Evolutionary conservation across 2,329 filamentous ascomycete species (phyloP).

Genomic region (Pseudogymnoascus sp.): DNA sequence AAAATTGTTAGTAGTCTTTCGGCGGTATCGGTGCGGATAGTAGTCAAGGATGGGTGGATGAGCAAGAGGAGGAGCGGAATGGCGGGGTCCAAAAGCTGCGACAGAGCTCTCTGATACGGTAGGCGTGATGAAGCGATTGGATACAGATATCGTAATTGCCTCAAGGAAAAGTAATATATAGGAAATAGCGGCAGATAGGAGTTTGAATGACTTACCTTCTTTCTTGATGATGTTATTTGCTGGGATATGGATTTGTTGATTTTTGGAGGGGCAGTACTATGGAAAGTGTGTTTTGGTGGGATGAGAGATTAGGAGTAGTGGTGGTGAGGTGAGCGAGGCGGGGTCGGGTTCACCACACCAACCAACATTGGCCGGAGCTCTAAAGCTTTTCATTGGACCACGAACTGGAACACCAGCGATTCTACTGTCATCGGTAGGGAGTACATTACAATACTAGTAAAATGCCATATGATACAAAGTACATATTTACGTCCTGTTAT

Average conservation of each 20-base stretch:
- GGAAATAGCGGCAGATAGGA: not conserved
- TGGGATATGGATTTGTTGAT: not conserved
- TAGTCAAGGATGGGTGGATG: not conserved
- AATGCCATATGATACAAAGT: not conserved
- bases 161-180: not conserved
- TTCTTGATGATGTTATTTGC: not conserved
- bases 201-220: not conserved
- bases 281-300: not conserved
- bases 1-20: not conserved
- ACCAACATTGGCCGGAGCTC: not conserved
- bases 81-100: constrained; percentile 14
- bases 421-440: not conserved
- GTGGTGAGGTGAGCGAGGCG: constrained; percentile 2
- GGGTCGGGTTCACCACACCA: not conserved
- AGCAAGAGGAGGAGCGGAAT: constrained; percentile 14
- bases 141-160: not conserved
- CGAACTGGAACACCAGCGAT: not conserved
- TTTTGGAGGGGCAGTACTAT: not conserved
- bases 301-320: not conserved
- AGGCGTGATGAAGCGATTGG: not conserved
- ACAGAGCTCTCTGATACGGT: constrained; percentile 19
- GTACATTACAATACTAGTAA: not conserved
- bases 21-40: not conserved
- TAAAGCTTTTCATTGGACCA: not conserved
- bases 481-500: not conserved